Evolutionary conservation across 352 stramenopile genomes (phyloP).

Genomic region (Phytophthora capsici): DNA sequence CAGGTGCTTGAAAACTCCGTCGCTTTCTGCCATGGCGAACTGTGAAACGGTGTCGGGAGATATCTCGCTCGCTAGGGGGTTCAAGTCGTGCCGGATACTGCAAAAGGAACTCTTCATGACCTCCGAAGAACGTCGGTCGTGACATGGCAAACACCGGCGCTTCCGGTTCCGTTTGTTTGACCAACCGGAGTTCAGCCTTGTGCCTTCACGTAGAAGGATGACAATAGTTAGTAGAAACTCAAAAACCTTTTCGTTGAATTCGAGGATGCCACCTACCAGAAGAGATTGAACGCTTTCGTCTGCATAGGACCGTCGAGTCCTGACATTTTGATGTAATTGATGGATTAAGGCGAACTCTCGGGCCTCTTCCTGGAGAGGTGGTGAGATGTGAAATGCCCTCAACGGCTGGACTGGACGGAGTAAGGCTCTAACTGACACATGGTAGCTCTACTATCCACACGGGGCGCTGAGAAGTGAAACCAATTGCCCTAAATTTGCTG

Average conservation of each 20-base stretch:
- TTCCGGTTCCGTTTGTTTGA: constrained; percentile 16
- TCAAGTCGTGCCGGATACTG: constrained; percentile 33
- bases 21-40: constrained; percentile 35
- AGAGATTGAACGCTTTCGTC: constrained; percentile 34
- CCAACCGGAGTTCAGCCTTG: constrained; percentile 27
- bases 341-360: neutral
- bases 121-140: constrained; percentile 23
- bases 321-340: constrained; percentile 13
- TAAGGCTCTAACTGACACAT: constrained; percentile 24
- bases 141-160: constrained; percentile 34
- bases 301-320: constrained; percentile 30
- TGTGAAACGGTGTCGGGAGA: constrained; percentile 30
- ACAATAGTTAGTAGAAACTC: neutral
- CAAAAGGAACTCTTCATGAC: constrained; percentile 28
- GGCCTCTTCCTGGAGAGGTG: constrained; percentile 1
- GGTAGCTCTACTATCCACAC: constrained; percentile 24
- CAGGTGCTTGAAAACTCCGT: constrained; percentile 28
- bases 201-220: constrained; percentile 15
- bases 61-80: constrained; percentile 16
- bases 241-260: neutral
- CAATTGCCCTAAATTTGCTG: constrained; percentile 30
- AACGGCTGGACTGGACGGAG: neutral
- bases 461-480: constrained; percentile 31
- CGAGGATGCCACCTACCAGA: constrained; percentile 23
- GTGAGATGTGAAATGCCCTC: constrained; percentile 19